phyloP scores from a whole-genome alignment of 1,284 basidiomycete species.

The Thecaphora thlaspeos region DNA sequence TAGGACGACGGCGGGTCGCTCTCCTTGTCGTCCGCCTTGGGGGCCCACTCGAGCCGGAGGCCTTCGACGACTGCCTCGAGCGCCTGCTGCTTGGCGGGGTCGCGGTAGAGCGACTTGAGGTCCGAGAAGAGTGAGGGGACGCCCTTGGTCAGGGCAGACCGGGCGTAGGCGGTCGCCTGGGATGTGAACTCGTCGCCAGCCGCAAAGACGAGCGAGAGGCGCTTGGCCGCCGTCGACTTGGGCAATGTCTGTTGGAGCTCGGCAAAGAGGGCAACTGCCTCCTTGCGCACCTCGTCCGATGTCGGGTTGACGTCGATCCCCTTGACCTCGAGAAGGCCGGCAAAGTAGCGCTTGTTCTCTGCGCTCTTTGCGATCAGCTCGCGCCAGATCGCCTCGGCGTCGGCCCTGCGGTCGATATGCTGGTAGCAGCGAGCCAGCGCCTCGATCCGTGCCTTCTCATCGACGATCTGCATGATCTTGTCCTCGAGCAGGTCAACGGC shows the following conservation, averaged over 20 bases:
- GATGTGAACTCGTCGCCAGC: slow-evolving; percentile 66
- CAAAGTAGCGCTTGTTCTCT: slow-evolving; percentile 79
- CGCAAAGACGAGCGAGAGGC: slow-evolving; percentile 39
- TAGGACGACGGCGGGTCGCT: slow-evolving; percentile 76
- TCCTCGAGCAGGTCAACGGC: slow-evolving; percentile 54
- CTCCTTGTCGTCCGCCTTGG: slow-evolving; percentile 9
- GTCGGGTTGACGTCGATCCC: slow-evolving; percentile 64
- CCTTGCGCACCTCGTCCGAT: background rate
- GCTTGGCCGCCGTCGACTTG: slow-evolving; percentile 41
- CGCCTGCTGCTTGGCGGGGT: slow-evolving; percentile 65
- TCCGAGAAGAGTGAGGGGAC: slow-evolving; percentile 93
- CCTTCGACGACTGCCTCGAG: slow-evolving; percentile 70
- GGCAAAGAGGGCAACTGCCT: slow-evolving; percentile 16
- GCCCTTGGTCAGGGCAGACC: slow-evolving; percentile 74
- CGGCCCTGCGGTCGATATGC: slow-evolving; percentile 66
- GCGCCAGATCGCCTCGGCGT: slow-evolving; percentile 76
- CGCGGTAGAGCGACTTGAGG: slow-evolving; percentile 80
- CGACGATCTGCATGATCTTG: slow-evolving; percentile 56
- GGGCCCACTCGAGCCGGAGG: slow-evolving; percentile 39
- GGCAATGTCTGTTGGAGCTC: slow-evolving; percentile 37
- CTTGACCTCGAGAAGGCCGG: slow-evolving; percentile 69
- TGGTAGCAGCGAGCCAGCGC: slow-evolving; percentile 60
- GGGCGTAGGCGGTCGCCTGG: slow-evolving; percentile 71
- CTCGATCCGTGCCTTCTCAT: slow-evolving; percentile 21
- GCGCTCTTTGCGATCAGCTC: slow-evolving; percentile 80